Base-by-base conservation (phyloP, 164 flowering plant species). In the Saururus chinensis region DNA sequence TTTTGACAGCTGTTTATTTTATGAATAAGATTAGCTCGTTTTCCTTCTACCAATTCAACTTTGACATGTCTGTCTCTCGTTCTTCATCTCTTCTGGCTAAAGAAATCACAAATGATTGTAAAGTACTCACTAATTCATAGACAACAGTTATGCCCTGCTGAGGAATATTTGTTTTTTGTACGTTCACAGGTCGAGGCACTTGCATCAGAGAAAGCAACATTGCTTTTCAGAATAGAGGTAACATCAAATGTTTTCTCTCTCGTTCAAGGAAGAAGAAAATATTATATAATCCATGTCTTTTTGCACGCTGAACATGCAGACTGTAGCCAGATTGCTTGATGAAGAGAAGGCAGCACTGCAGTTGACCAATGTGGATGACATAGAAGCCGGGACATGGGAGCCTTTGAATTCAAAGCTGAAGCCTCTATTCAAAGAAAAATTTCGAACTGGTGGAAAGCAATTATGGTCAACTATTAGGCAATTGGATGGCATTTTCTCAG, bases 171-270 rank as follows among this genome's bases (percentile, higher is more conserved):
- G 3, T 55, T 60, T 11, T 17, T 23, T 49, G 40, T 23, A 60
- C 25, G 22, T 19, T 20, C 49, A 1, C 16, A 93, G 98, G 97
- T 93, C 59, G 98, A 93, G 78, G 67, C 87, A 37, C 85, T 93
- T 20, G 77, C 98, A 60, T 88, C 97, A 6, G 96, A 93, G 82
- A 93, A 93, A 78, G 95, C 96, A 10, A 86, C 75, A 22, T 64
- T 86, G 59, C 61, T 66, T 45, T 85, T 93, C 56, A 82, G 92
- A 70, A 86, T 85, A n/a, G 98, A 93, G 96, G 98, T 92, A 82
- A 53, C 20, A 22, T 42, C 16, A 45, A 17, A 12, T 8, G 45
- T 41, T 13, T 12, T 45, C 17, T 45, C 49, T 42, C 49, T 42
- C 17, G 37, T 30, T 30, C 6, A 6, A 30, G 37, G 37, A 6